Conservation (phyloP, 2,329 filamentous ascomycete species). For the Epichloe elymi region DNA sequence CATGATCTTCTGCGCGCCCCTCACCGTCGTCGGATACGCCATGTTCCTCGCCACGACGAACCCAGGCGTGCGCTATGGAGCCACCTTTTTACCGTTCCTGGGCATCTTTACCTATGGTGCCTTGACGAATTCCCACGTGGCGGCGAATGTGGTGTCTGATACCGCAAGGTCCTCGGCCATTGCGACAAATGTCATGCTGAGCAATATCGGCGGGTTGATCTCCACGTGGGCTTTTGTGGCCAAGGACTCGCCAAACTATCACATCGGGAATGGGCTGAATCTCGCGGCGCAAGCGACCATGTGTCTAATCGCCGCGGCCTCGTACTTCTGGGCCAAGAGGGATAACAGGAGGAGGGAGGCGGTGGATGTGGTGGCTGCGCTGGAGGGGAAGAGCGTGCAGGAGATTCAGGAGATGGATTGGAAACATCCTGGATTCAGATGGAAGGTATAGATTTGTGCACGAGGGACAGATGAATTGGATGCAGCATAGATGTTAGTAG, state of each 20-base stretch:
- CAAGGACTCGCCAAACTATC: slow-evolving; percentile 50
- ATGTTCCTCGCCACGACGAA: slow-evolving; percentile 48
- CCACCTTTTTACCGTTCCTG: slow-evolving; percentile 54
- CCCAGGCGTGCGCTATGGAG: slow-evolving; percentile 46
- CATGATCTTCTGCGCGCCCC: slow-evolving; percentile 42
- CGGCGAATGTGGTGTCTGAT: slow-evolving; percentile 57
- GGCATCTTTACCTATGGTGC: slow-evolving; percentile 51
- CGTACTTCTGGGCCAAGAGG: slow-evolving; percentile 47
- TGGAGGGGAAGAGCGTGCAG: slow-evolving; percentile 40
- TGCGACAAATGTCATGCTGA: slow-evolving; percentile 40
- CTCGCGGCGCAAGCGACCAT: slow-evolving; percentile 46
- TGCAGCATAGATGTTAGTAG: no score
- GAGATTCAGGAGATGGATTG: slow-evolving; percentile 51
- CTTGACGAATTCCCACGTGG: slow-evolving; percentile 50
- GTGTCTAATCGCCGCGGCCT: slow-evolving; percentile 32
- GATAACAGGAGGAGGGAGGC: slow-evolving; percentile 47
- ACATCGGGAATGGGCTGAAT: slow-evolving; percentile 59
- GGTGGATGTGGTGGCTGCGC: slow-evolving; percentile 40
- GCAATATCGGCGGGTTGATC: slow-evolving; percentile 41
- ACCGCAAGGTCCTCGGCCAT: slow-evolving; percentile 51
- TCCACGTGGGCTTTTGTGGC: slow-evolving; percentile 52
- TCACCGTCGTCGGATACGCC: slow-evolving; percentile 54
- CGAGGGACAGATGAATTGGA: neutral
- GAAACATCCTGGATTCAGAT: slow-evolving; percentile 55
- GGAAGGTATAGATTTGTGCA: slow-evolving; percentile 21